Percentiles rank a stretch among this genome's conserved stretches.
Conservation (phyloP, 1,139 yeast genomes). For the Yamadazyma aaseri region DNA sequence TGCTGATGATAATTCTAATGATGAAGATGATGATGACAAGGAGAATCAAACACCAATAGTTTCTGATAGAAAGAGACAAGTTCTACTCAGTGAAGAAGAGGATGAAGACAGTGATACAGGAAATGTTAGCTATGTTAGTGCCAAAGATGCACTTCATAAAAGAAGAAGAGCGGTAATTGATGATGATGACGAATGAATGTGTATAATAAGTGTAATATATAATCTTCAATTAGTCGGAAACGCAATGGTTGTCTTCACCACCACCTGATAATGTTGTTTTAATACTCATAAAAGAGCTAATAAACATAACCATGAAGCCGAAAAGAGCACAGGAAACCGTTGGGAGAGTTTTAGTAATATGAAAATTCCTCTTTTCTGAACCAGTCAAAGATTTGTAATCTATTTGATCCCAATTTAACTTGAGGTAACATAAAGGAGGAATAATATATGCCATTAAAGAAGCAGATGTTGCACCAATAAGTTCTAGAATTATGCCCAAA, state of each 20-base stretch:
- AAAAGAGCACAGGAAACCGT: conserved; percentile 62
- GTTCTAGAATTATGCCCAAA: conserved; percentile 81
- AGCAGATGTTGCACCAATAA: conserved; percentile 92
- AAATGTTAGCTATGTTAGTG: conserved; percentile 12
- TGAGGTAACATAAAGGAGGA: conserved; percentile 81
- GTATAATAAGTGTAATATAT: conserved; percentile 4
- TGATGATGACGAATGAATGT: conserved; percentile 22
- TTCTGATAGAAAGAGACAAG: conserved; percentile 16
- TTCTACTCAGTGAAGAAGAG: conserved; percentile 21
- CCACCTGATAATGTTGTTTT: conserved; percentile 40
- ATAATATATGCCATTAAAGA: conserved; percentile 88
- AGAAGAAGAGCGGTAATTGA: conserved; percentile 18
- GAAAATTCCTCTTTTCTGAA: conserved; percentile 27
- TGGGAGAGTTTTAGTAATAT: conserved; percentile 42
- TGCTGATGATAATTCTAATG: conserved; percentile 1
- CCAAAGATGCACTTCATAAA: conserved; percentile 11
- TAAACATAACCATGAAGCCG: conserved; percentile 74
- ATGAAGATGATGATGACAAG: conserved; percentile 7
- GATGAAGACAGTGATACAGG: conserved; percentile 23
- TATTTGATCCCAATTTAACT: conserved; percentile 52
- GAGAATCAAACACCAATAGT: conserved; percentile 12
- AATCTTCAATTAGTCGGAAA: conserved; percentile 24
- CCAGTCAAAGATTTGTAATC: conserved; percentile 39
- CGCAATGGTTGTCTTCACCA: conserved; percentile 35
- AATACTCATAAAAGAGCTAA: conserved; percentile 76